Conservation (phyloP, 176 grass and related monocot species). For the Musa itinerans region DNA sequence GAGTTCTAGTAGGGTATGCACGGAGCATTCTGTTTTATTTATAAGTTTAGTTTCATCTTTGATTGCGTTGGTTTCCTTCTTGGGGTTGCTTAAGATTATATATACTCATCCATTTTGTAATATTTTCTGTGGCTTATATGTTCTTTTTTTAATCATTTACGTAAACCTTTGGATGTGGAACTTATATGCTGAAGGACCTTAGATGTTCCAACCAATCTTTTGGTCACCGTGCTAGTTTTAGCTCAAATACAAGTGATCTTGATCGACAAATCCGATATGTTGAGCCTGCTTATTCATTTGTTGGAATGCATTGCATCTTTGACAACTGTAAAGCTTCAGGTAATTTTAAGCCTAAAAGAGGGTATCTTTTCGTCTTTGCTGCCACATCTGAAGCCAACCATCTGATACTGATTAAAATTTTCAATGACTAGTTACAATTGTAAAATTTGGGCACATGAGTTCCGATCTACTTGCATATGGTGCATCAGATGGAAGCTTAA, state of each 20-base stretch:
- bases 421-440: constrained; percentile 54
- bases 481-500: constrained; percentile 83
- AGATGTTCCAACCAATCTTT: constrained; percentile 51
- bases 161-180: constrained; percentile 14
- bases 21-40: neutral
- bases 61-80: neutral
- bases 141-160: neutral
- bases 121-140: neutral
- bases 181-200: constrained; percentile 49
- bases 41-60: neutral
- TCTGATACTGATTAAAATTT: constrained; percentile 6
- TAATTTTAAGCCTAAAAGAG: constrained; percentile 28
- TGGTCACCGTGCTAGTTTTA: constrained; percentile 36
- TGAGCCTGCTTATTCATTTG: constrained; percentile 82
- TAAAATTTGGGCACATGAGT: constrained; percentile 88
- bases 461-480: constrained; percentile 87
- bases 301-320: constrained; percentile 99
- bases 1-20: constrained; percentile 57
- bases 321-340: constrained; percentile 91
- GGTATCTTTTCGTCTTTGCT: constrained; percentile 10
- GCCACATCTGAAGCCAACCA: neutral
- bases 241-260: constrained; percentile 52
- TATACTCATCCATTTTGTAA: neutral
- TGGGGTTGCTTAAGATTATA: neutral
- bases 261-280: constrained; percentile 54